Percentiles rank a stretch among this genome's conserved stretches.
Conservation (phyloP, 257 asterid species). For the Solanum lycopersicoides region DNA sequence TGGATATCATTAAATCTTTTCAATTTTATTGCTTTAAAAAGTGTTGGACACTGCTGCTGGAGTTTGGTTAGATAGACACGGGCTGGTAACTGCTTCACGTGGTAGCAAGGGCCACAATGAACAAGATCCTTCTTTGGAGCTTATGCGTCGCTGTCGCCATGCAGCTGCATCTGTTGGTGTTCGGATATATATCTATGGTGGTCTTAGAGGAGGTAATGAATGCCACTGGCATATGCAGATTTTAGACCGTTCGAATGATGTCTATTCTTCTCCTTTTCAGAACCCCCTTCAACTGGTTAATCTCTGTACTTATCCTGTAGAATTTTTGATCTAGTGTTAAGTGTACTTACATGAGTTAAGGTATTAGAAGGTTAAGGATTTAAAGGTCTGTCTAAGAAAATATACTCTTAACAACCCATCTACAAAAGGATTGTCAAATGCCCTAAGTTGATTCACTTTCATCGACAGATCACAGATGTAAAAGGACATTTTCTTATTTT, state of each 20-base stretch:
- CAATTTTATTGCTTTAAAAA: conserved; percentile 20
- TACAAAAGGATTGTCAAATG: not conserved
- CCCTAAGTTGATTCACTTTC: not conserved
- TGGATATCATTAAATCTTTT: conserved; percentile 6
- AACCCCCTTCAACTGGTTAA: not conserved
- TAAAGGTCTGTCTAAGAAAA: not conserved
- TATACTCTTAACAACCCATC: not conserved
- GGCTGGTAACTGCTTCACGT: conserved; percentile 72
- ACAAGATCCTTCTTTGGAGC: conserved; percentile 61
- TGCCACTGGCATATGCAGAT: not conserved
- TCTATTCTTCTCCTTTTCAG: not conserved
- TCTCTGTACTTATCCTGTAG: not conserved
- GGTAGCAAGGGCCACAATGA: conserved; percentile 53
- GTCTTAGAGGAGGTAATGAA: conserved; percentile 81
- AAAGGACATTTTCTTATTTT: not conserved
- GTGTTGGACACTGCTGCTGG: conserved; percentile 99
- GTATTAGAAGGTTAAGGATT: not conserved
- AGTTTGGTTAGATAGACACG: conserved; percentile 93
- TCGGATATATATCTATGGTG: conserved; percentile 79
- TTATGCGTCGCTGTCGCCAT: conserved; percentile 96
- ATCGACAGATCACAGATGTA: not conserved
- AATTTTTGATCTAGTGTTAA: not conserved
- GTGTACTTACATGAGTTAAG: not conserved
- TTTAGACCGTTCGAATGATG: not conserved
- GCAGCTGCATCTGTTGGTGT: conserved; percentile 98